These are phyloP conservation scores for Leishmania arabica DNA, from an alignment of 208 protist species.

Conservation along the genomic window DNA sequence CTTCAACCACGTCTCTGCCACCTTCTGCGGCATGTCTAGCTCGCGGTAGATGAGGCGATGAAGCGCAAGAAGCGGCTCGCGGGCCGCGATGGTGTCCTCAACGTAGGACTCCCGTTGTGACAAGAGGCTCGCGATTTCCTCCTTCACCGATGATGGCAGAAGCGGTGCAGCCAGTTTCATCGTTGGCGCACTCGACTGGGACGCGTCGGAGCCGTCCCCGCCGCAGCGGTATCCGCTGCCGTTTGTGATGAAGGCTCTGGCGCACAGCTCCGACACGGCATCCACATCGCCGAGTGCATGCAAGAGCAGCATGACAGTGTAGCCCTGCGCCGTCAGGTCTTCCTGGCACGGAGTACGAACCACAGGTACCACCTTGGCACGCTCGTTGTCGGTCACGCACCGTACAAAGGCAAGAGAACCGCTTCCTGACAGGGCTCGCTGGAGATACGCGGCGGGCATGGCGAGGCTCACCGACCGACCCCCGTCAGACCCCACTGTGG, in stretches of 20 bases:
- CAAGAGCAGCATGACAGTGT: slow-evolving; percentile 64
- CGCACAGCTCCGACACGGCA: slow-evolving; percentile 43
- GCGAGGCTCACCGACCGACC: slow-evolving; percentile 14
- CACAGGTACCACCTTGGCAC: slow-evolving; percentile 53
- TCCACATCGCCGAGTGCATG: slow-evolving; percentile 86
- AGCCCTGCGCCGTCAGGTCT: slow-evolving; percentile 66
- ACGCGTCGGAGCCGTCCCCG: neutral
- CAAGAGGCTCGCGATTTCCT: slow-evolving; percentile 34
- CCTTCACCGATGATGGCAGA: slow-evolving; percentile 26
- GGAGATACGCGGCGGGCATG: slow-evolving; percentile 20
- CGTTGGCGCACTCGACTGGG: slow-evolving; percentile 9
- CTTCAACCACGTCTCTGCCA: slow-evolving; percentile 78
- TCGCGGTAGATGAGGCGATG: slow-evolving; percentile 81
- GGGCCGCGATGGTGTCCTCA: slow-evolving; percentile 64
- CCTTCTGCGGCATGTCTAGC: slow-evolving; percentile 51
- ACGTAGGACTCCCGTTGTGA: slow-evolving; percentile 40
- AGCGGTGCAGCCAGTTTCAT: slow-evolving; percentile 18
- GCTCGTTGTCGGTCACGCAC: slow-evolving; percentile 32
- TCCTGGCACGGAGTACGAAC: slow-evolving; percentile 65
- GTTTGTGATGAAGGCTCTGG: slow-evolving; percentile 10
- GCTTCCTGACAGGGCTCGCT: slow-evolving; percentile 15
- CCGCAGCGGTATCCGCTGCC: neutral
- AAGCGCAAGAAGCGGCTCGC: slow-evolving; percentile 82
- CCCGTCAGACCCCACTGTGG: neutral
- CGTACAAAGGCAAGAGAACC: slow-evolving; percentile 12